Evolutionary conservation across 768 basidiomycete genomes (phyloP), one percentile per base, ranked within the genome.

Genomic region (Tylopilus plumbeoviolaceoides): DNA sequence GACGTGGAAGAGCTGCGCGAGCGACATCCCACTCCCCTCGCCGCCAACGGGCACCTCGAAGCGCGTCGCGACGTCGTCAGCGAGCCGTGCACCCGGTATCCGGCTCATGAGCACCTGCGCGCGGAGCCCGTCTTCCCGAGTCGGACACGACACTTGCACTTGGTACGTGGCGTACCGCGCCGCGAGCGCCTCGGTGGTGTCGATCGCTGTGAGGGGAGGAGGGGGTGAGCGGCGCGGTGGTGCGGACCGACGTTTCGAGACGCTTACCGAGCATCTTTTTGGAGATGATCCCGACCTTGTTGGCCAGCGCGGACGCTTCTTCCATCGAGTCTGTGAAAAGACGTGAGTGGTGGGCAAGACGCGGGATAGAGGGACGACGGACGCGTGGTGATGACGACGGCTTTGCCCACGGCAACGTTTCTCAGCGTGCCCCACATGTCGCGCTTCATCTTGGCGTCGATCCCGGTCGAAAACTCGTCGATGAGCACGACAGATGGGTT

Each of bases 401-500:
- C 84, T 62, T 89, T 89, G 15, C 83, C 86, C 3, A 75, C 71
- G 0, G 84, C 78, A 5, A 87, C 83, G 25, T 75, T 78, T 50
- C 83, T 73, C 50, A 91, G 72, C 0, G 85, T 89, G 15, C 72
- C 71, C 89, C 89, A 91, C 84, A 91, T 89, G 28, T 23, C 23
- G 23, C 23, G 23, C 68, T 90, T 91, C 76, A 84, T 89, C 67
- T 83, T 88, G 7, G 88, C 85, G 63, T 90, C 89, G 44, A 91
- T 82, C 6, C 89, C 89, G 3, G 87, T 89, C 7, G 86, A 89
- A 65, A 89, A 91, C 62, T 91, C 88, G 55, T 91, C 89, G 43
- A 91, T 89, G 20, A 91, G 76, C 3, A 91, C 72, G 4, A 90
- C 89, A 4, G 85, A 72, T 5, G 89, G 85, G 59, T 90, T 90